Conservation (phyloP, 1,284 basidiomycete genomes). For the Tilletia horrida region DNA sequence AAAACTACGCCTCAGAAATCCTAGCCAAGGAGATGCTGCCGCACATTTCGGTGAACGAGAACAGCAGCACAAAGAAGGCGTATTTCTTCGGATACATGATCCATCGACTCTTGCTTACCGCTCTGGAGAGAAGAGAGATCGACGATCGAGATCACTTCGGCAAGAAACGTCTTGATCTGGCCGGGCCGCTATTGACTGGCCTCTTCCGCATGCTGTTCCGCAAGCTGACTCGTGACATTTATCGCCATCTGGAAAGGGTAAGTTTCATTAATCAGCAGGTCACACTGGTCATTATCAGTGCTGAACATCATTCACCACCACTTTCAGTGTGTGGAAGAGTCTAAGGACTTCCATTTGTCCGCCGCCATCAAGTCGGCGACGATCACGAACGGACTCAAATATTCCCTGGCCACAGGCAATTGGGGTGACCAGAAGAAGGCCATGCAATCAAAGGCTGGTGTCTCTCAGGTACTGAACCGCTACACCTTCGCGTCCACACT, state of each 20-base stretch:
- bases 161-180: constrained; percentile 94
- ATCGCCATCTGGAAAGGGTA: constrained; percentile 93
- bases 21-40: constrained; percentile 98
- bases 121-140: constrained; percentile 86
- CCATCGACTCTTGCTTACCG: constrained; percentile 87
- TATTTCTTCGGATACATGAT: constrained; percentile 99
- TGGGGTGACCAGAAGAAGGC: constrained; percentile 98
- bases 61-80: constrained; percentile 95
- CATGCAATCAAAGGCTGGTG: constrained; percentile 92
- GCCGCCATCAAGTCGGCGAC: constrained; percentile 88
- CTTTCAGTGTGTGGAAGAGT: constrained; percentile 77
- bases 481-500: constrained; percentile 98
- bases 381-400: constrained; percentile 96
- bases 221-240: constrained; percentile 94
- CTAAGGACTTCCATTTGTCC: constrained; percentile 89
- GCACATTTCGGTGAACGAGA: constrained; percentile 92
- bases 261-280: constrained; percentile 26
- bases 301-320: constrained; percentile 1
- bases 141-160: constrained; percentile 99
- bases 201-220: constrained; percentile 97
- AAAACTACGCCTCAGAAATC: constrained; percentile 95
- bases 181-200: constrained; percentile 88
- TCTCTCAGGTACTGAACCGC: constrained; percentile 96
- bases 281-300: background rate
- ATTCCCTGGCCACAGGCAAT: constrained; percentile 96